Evolutionary conservation across 2,329 filamentous ascomycete species (phyloP).

Genomic region (Fusarium sp.): DNA sequence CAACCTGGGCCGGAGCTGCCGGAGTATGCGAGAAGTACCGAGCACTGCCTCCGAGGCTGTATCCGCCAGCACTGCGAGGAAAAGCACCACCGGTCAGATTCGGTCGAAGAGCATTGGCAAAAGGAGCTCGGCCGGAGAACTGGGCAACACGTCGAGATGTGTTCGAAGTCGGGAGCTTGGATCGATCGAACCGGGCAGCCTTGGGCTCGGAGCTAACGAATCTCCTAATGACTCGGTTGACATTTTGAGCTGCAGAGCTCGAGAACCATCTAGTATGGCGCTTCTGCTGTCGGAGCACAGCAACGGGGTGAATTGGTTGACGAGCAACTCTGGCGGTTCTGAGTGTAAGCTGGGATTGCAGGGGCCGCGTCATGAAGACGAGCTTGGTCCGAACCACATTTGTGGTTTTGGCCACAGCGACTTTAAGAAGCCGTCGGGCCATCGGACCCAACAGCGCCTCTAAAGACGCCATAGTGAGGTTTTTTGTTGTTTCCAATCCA

Average conservation of each 20-base stretch:
- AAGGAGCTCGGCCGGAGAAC: slow-evolving; percentile 81
- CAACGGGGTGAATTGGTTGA: slow-evolving; percentile 65
- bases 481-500: slow-evolving; percentile 37
- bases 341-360: slow-evolving; percentile 57
- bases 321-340: slow-evolving; percentile 53
- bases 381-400: slow-evolving; percentile 63
- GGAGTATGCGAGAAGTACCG: slow-evolving; percentile 93
- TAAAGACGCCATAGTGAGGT: slow-evolving; percentile 62
- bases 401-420: slow-evolving; percentile 61
- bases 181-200: slow-evolving; percentile 57
- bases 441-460: slow-evolving; percentile 68
- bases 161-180: slow-evolving; percentile 60
- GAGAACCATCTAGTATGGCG: slow-evolving; percentile 60
- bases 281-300: slow-evolving; percentile 61
- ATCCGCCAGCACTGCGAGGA: slow-evolving; percentile 89
- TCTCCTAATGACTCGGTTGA: slow-evolving; percentile 60
- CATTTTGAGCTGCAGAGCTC: slow-evolving; percentile 53
- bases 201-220: slow-evolving; percentile 59
- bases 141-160: slow-evolving; percentile 65
- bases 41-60: slow-evolving; percentile 76
- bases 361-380: slow-evolving; percentile 55
- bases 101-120: slow-evolving; percentile 87
- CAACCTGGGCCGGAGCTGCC: slow-evolving; percentile 85
- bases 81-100: slow-evolving; percentile 91
- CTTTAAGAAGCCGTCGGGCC: slow-evolving; percentile 65